Evolutionary conservation across 2,329 filamentous ascomycete genomes (phyloP), one percentile per base, ranked within the genome.

Genomic region (Aaosphaeria pasadenensis): DNA sequence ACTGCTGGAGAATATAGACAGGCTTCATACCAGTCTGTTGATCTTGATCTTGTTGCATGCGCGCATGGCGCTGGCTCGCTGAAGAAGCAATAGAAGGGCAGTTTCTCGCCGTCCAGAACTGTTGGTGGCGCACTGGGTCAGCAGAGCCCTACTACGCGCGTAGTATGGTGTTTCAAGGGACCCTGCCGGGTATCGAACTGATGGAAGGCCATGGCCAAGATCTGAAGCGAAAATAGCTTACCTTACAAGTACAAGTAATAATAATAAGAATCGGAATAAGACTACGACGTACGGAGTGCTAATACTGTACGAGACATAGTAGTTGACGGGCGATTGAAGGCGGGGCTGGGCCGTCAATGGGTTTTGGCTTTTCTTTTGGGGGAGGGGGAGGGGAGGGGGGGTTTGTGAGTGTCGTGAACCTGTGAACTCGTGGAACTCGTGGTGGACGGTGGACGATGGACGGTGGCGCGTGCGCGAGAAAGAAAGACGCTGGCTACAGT

Each of bases 131-230:
- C 55, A 53, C 49, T 46, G 56, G 53, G 43, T 48, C 52, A 51
- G 50, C 55, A 54, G 53, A 17, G 24, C 44, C 49, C 59, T 53
- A 59, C 56, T 45, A 58, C 59, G 39, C 30, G 50, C 60, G 54
- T 31, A 59, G 57, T 47, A 45, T 61, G 59, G 62, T 51, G 47
- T 53, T 56, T 54, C 39, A 53, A 54, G 48, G 43, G 48, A 52
- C 50, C 56, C 52, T 61, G 56, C 58, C 62, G 57, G 56, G 52
- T 53, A 56, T 52, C 50, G 49, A 48, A 50, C 46, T 47, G 50
- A 50, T 24, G 17, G 17, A 24, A 24, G 17, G 17, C 49, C 36
- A 6, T 30, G 28, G 39, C 36, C 30, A 35, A 33, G 38, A 35
- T 47, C 28, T 48, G 39, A 9, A 46, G 53, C 52, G 49, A 52